phyloP scores from a whole-genome alignment of 1,139 yeast species.

The Cylindricascospora bacillispora region DNA sequence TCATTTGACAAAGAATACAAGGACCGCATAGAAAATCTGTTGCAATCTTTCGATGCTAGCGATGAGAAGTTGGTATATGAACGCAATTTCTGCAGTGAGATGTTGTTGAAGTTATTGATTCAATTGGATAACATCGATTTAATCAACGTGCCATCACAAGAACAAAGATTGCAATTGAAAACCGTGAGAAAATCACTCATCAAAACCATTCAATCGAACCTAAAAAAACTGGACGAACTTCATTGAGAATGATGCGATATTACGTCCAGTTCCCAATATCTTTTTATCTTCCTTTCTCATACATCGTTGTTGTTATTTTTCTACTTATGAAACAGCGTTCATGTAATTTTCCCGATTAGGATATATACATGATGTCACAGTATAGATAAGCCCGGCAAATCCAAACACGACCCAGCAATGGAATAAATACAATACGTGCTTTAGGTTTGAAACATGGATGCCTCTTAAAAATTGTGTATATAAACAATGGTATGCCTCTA shows the following conservation, averaged over 20 bases:
- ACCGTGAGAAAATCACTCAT: constrained; percentile 47
- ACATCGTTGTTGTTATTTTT: too few species aligned
- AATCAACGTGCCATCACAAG: constrained; percentile 29
- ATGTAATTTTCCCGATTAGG: too few species aligned
- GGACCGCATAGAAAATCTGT: constrained; percentile 12
- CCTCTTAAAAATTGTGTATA: too few species aligned
- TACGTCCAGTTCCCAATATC: too few species aligned
- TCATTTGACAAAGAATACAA: constrained; percentile 21
- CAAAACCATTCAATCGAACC: constrained; percentile 45
- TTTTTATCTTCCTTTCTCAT: too few species aligned
- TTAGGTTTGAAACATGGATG: too few species aligned
- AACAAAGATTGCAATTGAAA: constrained; percentile 36
- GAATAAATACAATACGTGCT: too few species aligned
- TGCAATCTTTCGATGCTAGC: constrained; percentile 12
- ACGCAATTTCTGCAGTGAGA: constrained; percentile 50
- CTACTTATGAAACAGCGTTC: too few species aligned
- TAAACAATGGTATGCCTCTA: too few species aligned
- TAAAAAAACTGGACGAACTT: constrained; percentile 45
- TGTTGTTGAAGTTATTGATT: constrained; percentile 52
- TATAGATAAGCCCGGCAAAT: too few species aligned
- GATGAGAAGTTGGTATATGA: constrained; percentile 34
- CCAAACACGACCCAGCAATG: too few species aligned
- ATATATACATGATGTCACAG: too few species aligned
- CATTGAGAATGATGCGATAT: constrained; percentile 6
- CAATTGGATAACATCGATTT: constrained; percentile 52